A percentile compares a stretch with the other conserved stretches of the same genome.
phyloP scores from a whole-genome alignment of 1,284 basidiomycete genomes.

The Puccinia triticina region DNA sequence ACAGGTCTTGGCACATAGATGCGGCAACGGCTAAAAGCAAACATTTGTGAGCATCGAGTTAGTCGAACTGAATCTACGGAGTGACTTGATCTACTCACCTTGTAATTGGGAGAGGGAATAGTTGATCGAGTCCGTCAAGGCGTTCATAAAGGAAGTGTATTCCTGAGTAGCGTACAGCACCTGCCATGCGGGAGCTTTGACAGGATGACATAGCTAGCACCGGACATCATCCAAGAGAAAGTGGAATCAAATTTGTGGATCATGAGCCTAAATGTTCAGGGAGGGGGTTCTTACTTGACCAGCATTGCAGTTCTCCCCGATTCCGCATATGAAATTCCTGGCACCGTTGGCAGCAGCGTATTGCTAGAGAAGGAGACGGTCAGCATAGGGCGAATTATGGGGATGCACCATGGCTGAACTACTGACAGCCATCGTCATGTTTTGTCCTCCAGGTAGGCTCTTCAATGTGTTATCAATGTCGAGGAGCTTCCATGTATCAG shows the following conservation, averaged over 20 bases:
- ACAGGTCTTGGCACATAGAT: slow-evolving; percentile 47
- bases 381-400: not conserved
- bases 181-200: slow-evolving; percentile 48
- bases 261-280: not conserved
- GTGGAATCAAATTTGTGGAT: not conserved
- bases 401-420: not conserved
- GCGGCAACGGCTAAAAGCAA: slow-evolving; percentile 24
- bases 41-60: not conserved
- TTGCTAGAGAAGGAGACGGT: slow-evolving; percentile 20
- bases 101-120: slow-evolving; percentile 34
- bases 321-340: slow-evolving; percentile 42
- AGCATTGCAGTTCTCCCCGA: slow-evolving; percentile 37
- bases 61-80: not conserved
- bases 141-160: slow-evolving; percentile 42
- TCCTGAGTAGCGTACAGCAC: slow-evolving; percentile 42
- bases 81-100: not conserved
- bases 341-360: slow-evolving; percentile 40
- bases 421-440: slow-evolving; percentile 39
- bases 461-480: slow-evolving; percentile 35
- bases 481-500: slow-evolving; percentile 34
- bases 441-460: slow-evolving; percentile 21
- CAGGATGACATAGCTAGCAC: slow-evolving; percentile 28
- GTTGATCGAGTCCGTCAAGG: slow-evolving; percentile 37
- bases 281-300: slow-evolving; percentile 28
- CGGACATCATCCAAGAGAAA: not conserved